Conservation (phyloP, 2,329 filamentous ascomycete species). For the Myrmaecium sp. region DNA sequence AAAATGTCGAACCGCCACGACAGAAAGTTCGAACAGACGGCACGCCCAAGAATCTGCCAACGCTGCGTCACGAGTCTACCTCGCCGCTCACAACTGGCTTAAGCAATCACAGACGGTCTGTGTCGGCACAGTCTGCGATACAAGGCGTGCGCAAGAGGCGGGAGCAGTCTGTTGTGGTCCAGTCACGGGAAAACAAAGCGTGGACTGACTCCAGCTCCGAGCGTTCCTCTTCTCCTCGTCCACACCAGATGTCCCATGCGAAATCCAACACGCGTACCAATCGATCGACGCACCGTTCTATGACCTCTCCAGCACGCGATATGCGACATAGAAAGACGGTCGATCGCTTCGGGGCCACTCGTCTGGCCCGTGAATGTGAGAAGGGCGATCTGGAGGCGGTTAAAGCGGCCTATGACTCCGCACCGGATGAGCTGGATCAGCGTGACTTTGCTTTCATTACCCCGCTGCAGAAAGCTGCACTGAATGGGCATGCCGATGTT, state of each 20-base stretch:
- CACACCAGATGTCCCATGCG: slow-evolving; percentile 12
- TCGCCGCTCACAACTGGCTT: slow-evolving; percentile 18
- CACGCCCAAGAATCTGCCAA: slow-evolving; percentile 8
- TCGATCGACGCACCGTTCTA: slow-evolving; percentile 44
- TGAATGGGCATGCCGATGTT: slow-evolving; percentile 74
- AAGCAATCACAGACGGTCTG: slow-evolving; percentile 20
- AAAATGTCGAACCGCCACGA: slow-evolving; percentile 20
- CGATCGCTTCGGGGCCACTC: slow-evolving; percentile 83
- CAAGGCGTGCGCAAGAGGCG: slow-evolving; percentile 17
- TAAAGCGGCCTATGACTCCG: slow-evolving; percentile 55
- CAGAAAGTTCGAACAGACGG: slow-evolving; percentile 22
- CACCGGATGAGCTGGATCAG: slow-evolving; percentile 75
- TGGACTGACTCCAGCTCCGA: slow-evolving; percentile 20
- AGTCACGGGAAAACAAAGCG: slow-evolving; percentile 12
- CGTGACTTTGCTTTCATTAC: slow-evolving; percentile 94
- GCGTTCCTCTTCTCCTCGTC: slow-evolving; percentile 18
- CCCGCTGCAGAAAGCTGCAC: slow-evolving; percentile 77
- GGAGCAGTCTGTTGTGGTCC: slow-evolving; percentile 15
- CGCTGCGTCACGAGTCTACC: slow-evolving; percentile 13
- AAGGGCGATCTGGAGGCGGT: slow-evolving; percentile 67
- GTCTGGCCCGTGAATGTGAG: slow-evolving; percentile 77
- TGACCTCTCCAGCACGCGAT: slow-evolving; percentile 33
- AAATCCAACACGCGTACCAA: slow-evolving; percentile 32
- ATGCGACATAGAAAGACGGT: slow-evolving; percentile 72
- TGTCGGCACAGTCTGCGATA: slow-evolving; percentile 19